Evolutionary conservation across 805 yeast genomes (phyloP), one percentile per base, ranked within the genome.

Genomic region (Spathaspora sp.): DNA sequence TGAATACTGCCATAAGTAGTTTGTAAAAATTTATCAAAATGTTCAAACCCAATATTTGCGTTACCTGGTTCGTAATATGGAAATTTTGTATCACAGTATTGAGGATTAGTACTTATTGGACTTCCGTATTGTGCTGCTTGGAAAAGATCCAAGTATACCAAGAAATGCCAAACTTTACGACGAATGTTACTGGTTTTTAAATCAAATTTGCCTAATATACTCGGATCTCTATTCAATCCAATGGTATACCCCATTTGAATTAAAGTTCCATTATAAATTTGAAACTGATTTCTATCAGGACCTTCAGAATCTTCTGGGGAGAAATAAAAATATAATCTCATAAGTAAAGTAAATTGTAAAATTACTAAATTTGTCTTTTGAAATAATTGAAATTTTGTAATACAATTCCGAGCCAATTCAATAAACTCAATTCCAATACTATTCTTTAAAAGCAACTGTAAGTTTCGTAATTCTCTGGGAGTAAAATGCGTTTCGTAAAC

Each of bases 101-200:
- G 68, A 1, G 64, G 61, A 49, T 63, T 60, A n/a, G 77, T 72
- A 11, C 69, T 54, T 28, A 76, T 60, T 0, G 82, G 79, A 19
- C 70, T 71, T 1, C 89, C 89, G 47, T 75, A 67, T 6, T 71
- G 67, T 51, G 71, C 63, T 17, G 79, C 73, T 49, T 77, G 79
- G 46, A 68, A 64, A 2, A 71, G 54, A 57, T 83, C 88, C 44
- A 71, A 55, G 1, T 75, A 57, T 14, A 79, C 67, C 44, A 84
- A 63, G 23, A 69, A 66, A 59, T 73, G 77, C 89, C 89, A 85
- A 3, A 82, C 72, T 56, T 81, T 83, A 57, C 89, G 70, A 73
- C 81, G 75, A 2, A 82, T 57, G 53, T 80, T 78, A 18, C 73
- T 70, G 14, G 58, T 48, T 17, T 61, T 58, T 49, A 60, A 67